Percentiles rank a stretch among this genome's conserved stretches.
phyloP scores from a whole-genome alignment of 2,329 filamentous ascomycete species.

The Neofusicoccum sp. region DNA sequence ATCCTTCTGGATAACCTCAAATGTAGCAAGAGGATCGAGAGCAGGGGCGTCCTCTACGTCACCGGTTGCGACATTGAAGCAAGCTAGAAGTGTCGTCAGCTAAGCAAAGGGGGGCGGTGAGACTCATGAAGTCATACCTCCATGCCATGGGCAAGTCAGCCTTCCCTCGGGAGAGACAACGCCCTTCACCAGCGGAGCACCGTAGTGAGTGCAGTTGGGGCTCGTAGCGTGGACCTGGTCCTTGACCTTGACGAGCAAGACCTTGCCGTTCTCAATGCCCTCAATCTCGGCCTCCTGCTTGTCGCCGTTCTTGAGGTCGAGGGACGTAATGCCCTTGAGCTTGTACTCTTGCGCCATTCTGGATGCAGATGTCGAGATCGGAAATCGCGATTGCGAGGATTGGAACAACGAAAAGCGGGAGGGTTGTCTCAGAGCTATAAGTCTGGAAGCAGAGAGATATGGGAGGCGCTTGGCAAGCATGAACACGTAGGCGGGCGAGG shows the following conservation, averaged over 20 bases:
- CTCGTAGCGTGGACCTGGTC: constrained; percentile 79
- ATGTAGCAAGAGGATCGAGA: constrained; percentile 81
- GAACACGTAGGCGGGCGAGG: constrained; percentile 15
- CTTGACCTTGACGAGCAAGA: constrained; percentile 79
- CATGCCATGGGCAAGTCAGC: constrained; percentile 94
- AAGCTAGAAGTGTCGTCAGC: constrained; percentile 55
- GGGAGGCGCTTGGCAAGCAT: constrained; percentile 14
- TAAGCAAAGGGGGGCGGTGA: not conserved
- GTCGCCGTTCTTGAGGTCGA: constrained; percentile 75
- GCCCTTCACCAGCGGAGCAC: constrained; percentile 84
- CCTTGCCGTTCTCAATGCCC: constrained; percentile 81
- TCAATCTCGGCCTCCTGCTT: constrained; percentile 92
- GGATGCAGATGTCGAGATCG: constrained; percentile 12
- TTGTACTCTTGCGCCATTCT: constrained; percentile 47
- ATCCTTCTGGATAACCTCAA: constrained; percentile 78
- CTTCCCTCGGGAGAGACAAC: constrained; percentile 80
- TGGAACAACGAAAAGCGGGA: not conserved
- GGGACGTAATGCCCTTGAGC: constrained; percentile 75
- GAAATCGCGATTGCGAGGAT: not conserved
- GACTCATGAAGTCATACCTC: constrained; percentile 60
- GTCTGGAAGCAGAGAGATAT: constrained; percentile 1
- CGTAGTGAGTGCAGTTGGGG: constrained; percentile 86
- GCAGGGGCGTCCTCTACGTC: constrained; percentile 96
- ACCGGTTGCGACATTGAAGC: constrained; percentile 85
- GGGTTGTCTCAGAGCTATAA: constrained; percentile 13